These are phyloP conservation scores for Thalassiosira delicatula DNA, from an alignment of 352 stramenopile species.

Conservation along the genomic window DNA sequence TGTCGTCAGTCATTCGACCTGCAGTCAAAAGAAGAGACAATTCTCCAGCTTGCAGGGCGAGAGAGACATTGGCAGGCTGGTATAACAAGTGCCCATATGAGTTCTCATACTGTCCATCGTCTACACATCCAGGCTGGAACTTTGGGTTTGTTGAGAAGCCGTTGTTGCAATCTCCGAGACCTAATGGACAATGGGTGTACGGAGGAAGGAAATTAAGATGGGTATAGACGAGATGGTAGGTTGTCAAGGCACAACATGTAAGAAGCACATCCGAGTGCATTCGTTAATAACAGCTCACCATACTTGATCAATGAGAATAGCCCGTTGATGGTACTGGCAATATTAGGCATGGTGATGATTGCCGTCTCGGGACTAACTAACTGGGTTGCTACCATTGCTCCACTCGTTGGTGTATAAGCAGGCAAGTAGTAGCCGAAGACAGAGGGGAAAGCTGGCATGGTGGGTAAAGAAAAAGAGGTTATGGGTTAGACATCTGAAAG, in stretches of 20 bases:
- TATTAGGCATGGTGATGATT: constrained; percentile 69
- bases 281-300: constrained; percentile 64
- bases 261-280: constrained; percentile 58
- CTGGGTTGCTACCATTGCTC: constrained; percentile 12
- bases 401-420: constrained; percentile 63
- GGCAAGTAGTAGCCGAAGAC: constrained; percentile 84
- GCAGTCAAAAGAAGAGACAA: constrained; percentile 76
- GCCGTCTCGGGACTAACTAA: constrained; percentile 64
- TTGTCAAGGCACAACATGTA: too few relatives aligned
- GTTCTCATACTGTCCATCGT: constrained; percentile 36
- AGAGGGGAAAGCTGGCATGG: too few relatives aligned
- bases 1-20: constrained; percentile 69
- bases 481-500: too few relatives aligned
- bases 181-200: too few relatives aligned
- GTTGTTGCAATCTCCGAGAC: constrained; percentile 62
- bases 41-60: constrained; percentile 69
- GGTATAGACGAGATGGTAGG: too few relatives aligned
- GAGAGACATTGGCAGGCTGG: constrained; percentile 26
- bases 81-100: constrained; percentile 55
- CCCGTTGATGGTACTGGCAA: constrained; percentile 73
- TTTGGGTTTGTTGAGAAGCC: constrained; percentile 50
- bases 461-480: too few relatives aligned
- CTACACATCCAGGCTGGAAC: constrained; percentile 19
- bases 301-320: constrained; percentile 78
- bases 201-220: too few relatives aligned